Conservation (phyloP, 169 alveolate genomes). For the Eimeria brunetti region DNA sequence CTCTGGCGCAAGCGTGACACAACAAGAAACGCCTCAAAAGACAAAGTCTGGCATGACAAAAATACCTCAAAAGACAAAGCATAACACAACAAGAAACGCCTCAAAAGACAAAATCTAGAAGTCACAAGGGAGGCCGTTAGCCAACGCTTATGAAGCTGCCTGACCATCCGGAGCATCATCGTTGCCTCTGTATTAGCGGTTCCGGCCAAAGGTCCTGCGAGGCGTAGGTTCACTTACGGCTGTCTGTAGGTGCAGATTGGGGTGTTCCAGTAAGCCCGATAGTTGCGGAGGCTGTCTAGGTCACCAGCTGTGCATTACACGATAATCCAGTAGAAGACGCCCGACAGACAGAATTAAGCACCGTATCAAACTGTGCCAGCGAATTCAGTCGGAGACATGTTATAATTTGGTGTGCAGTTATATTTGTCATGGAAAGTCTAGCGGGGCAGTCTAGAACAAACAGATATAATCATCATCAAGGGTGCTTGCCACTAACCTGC, state of each 20-base stretch:
- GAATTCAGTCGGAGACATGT: not conserved
- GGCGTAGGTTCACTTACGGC: slow-evolving; percentile 22
- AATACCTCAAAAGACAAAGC: too few species aligned
- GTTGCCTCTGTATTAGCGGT: not conserved
- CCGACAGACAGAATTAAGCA: not conserved
- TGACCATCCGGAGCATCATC: not conserved
- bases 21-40: not conserved
- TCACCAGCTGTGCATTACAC: slow-evolving; percentile 29
- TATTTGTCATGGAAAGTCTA: not conserved
- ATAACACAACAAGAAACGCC: not conserved
- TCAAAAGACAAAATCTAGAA: not conserved
- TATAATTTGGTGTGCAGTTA: not conserved
- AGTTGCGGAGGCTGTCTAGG: slow-evolving; percentile 46
- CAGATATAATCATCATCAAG: not conserved
- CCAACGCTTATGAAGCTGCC: not conserved
- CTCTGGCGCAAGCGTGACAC: slow-evolving; percentile 4
- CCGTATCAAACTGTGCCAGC: not conserved
- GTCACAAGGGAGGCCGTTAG: not conserved
- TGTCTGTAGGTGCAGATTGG: slow-evolving; percentile 51
- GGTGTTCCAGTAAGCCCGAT: slow-evolving; percentile 33
- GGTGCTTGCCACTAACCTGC: slow-evolving; percentile 12
- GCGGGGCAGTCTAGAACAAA: not conserved
- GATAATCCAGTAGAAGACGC: not conserved
- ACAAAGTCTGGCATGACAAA: too few species aligned
- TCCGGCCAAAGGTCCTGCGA: not conserved